Evolutionary conservation across 768 basidiomycete genomes (phyloP), one percentile per base, ranked within the genome.

Genomic region (Mycena belliarum): DNA sequence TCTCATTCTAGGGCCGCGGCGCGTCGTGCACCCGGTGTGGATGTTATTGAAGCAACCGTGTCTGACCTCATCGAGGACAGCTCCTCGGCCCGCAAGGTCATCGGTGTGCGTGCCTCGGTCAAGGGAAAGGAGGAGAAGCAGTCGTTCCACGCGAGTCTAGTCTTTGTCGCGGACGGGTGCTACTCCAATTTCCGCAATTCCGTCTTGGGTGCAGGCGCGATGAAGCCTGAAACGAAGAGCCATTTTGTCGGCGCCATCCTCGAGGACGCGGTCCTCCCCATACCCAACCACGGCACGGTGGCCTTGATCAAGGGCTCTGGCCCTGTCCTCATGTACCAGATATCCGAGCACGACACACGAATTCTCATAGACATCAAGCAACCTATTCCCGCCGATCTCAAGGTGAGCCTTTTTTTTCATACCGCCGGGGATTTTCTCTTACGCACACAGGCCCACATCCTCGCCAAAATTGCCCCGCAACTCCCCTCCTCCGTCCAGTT

Each of bases 251-350:
- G 95, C 24, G 81, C 86, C 7, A 76, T 98, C 16, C 80, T 99
- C 42, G 83, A 95, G 66, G 83, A 97, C 66, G 86, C 83, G 1
- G 75, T 69, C 47, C 72, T 93, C 18, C 93, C 92, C 1, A 86
- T 91, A 51, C 82, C 83, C 4, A 76, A 89, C 58, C 87, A 90
- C 63, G 92, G 95, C 32, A 96, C 92, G 0, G 95, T 96, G 16
- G 86, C 81, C 21, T 83, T 96, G 12, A 82, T 92, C 14, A 84
- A 87, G 59, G 88, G 85, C 24, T 81, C 81, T 41, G 97, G 96
- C 1, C 95, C 95, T 5, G 93, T 96, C 40, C 78, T 99, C 43
- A 70, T 97, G 57, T 99, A 99, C 76, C 95, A 96, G 70, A 95
- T 99, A 66, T 88, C 82, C 8, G 76, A 86, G 67, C 82, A 85